Evolutionary conservation across 306 rosid genomes (phyloP).

Genomic region (Crataegus laevigata): DNA sequence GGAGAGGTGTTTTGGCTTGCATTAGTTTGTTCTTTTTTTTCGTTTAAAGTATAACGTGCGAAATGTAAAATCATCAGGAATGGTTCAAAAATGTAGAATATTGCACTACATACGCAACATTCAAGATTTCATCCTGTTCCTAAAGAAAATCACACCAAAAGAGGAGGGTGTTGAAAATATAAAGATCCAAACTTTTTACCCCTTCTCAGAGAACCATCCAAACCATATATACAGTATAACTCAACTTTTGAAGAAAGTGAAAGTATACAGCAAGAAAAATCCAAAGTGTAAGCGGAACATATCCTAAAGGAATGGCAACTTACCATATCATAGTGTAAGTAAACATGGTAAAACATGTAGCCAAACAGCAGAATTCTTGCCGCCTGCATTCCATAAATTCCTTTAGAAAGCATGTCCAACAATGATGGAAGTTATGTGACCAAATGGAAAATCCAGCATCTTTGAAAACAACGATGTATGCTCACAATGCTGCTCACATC

Average conservation of each 20-base stretch:
- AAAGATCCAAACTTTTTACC: neutral
- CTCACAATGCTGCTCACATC: neutral
- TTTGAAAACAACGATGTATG: neutral
- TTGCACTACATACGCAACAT: neutral
- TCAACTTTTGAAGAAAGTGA: neutral
- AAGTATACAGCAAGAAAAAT: neutral
- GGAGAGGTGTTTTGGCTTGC: neutral
- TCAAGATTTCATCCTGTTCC: neutral
- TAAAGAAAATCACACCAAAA: neutral
- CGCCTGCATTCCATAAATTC: conserved; percentile 21
- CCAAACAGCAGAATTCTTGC: conserved; percentile 43
- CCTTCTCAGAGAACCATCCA: neutral
- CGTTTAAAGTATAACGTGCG: neutral
- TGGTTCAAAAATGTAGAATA: neutral
- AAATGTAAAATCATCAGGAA: neutral
- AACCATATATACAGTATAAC: neutral
- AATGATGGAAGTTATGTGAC: neutral
- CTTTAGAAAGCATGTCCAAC: conserved; percentile 11
- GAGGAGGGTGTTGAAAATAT: neutral
- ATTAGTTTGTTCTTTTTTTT: neutral
- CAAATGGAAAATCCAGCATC: neutral
- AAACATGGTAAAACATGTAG: conserved; percentile 45
- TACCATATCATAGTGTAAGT: conserved; percentile 42
- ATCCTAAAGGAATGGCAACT: neutral
- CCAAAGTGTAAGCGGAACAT: neutral